phyloP scores from a whole-genome alignment of 1,139 yeast species.

The Blastobotrys buckinghamii region DNA sequence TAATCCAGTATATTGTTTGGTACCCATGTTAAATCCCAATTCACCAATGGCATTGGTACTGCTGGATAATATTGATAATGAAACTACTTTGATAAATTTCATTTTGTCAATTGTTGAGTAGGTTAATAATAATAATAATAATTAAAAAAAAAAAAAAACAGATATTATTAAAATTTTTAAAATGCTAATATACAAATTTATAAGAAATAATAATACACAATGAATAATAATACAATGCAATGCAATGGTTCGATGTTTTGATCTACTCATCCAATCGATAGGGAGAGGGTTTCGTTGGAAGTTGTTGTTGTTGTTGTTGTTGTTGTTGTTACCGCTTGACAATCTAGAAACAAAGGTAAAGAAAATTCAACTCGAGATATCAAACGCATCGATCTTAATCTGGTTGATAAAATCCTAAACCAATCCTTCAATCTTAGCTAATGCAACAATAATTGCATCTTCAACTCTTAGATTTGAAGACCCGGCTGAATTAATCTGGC shows the following conservation, averaged over 20 bases:
- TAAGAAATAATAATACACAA: no score
- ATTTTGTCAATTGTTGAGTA: neutral
- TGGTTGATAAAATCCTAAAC: neutral
- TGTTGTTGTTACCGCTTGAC: no score
- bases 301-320: no score
- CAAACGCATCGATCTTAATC: no score
- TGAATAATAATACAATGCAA: no score
- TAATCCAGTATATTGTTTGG: constrained; percentile 43
- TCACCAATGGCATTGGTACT: constrained; percentile 5
- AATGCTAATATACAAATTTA: no score
- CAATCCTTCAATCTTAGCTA: constrained; percentile 39
- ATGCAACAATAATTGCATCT: constrained; percentile 61
- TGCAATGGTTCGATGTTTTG: no score
- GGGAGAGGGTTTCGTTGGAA: no score
- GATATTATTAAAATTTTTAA: no score
- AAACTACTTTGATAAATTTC: neutral
- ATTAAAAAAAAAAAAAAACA: neutral
- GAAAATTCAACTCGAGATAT: no score
- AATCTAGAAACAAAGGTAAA: no score
- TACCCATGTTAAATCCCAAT: constrained; percentile 73
- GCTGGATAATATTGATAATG: neutral
- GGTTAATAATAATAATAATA: neutral
- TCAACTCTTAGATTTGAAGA: constrained; percentile 54
- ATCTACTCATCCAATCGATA: no score
- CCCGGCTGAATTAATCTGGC: constrained; percentile 39